These are phyloP conservation scores for Volvox carteri DNA, from an alignment of 163 green algal species.

Conservation along the genomic window DNA sequence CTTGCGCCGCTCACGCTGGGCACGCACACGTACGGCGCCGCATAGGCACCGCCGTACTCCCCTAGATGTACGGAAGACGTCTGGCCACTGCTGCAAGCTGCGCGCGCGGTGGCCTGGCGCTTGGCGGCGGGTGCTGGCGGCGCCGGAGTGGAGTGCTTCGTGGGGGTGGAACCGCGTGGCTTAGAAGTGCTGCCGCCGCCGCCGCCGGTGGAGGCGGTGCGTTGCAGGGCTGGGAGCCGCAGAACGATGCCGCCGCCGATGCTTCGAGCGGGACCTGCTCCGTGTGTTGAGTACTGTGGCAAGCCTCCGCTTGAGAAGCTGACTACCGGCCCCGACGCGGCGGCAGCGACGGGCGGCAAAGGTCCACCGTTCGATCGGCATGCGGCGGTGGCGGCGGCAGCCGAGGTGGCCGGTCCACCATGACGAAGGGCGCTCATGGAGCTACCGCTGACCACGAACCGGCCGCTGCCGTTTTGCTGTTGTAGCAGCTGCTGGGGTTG, in stretches of 20 bases:
- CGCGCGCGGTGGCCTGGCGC: slow-evolving; percentile 18
- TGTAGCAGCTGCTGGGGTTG: background rate
- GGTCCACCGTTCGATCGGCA: no score
- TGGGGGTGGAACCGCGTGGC: background rate
- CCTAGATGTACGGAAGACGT: background rate
- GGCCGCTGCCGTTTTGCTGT: background rate
- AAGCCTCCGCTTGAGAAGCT: slow-evolving; percentile 11
- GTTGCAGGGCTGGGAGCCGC: background rate
- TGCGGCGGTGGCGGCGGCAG: background rate
- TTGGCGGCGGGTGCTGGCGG: slow-evolving; percentile 8
- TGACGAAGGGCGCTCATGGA: background rate
- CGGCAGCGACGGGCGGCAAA: background rate
- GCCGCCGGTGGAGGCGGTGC: background rate
- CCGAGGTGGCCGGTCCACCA: background rate
- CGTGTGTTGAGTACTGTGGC: slow-evolving; percentile 23
- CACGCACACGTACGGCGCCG: background rate
- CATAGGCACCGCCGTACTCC: background rate
- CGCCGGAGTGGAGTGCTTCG: slow-evolving; percentile 20
- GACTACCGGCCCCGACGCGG: slow-evolving; percentile 21
- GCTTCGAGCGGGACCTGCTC: background rate
- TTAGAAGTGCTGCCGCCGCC: background rate
- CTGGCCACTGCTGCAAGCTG: background rate
- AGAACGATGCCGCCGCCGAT: slow-evolving; percentile 47
- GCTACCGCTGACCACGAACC: background rate
- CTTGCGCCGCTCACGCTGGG: background rate